These are phyloP conservation scores for Jatropha multifida DNA, from an alignment of 441 rosid genomes.

Conservation along the genomic window DNA sequence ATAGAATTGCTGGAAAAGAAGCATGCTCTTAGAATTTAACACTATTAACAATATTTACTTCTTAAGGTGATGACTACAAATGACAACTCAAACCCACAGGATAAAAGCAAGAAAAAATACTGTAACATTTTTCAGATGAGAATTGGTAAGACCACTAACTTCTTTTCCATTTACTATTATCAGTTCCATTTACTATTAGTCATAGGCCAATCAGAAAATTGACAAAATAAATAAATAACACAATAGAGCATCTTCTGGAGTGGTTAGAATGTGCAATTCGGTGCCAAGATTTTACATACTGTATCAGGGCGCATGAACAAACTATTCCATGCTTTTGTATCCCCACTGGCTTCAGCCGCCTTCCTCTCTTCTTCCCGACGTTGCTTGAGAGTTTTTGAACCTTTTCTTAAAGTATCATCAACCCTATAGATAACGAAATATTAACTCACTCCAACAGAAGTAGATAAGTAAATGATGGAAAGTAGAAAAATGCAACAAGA, in stretches of 20 bases:
- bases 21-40: not conserved
- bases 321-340: slow-evolving; percentile 91
- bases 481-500: slow-evolving; percentile 13
- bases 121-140: not conserved
- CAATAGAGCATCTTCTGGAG: not conserved
- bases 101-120: not conserved
- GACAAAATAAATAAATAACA: not conserved
- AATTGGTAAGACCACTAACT: not conserved
- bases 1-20: not conserved
- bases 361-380: slow-evolving; percentile 75
- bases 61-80: not conserved
- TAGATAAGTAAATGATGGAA: slow-evolving; percentile 10
- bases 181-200: not conserved
- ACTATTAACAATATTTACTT: not conserved
- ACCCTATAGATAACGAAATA: slow-evolving; percentile 31
- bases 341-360: slow-evolving; percentile 88
- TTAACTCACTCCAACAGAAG: slow-evolving; percentile 11
- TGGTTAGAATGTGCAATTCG: not conserved
- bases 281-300: slow-evolving; percentile 37
- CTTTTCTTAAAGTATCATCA: slow-evolving; percentile 29
- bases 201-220: not conserved
- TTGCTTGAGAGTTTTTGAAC: slow-evolving; percentile 72
- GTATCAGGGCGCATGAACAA: slow-evolving; percentile 90
- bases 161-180: not conserved
- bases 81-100: not conserved